These are phyloP conservation scores for Arabidopsis lyrata DNA, from an alignment of 441 rosid genomes.

Conservation along the genomic window DNA sequence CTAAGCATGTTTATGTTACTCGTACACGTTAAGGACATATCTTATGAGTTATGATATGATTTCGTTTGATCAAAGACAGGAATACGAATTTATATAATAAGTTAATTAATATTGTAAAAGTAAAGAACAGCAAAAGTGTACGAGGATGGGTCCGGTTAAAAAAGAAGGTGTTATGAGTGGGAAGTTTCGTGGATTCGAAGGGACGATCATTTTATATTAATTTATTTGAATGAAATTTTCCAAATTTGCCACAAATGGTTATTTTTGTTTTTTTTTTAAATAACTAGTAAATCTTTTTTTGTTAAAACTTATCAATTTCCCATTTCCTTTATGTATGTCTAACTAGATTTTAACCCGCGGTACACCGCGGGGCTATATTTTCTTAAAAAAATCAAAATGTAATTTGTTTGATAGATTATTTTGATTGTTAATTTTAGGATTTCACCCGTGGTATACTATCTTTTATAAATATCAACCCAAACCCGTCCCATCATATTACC, in stretches of 20 bases:
- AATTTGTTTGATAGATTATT: too few relatives aligned
- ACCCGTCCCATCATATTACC: too few relatives aligned
- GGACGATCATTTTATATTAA: constrained; percentile 39
- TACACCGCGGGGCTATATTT: too few relatives aligned
- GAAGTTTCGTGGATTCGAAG: constrained; percentile 46
- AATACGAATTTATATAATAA: not conserved
- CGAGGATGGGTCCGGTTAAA: constrained; percentile 42
- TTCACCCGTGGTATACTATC: too few relatives aligned
- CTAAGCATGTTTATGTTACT: constrained; percentile 15
- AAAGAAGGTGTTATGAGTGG: constrained; percentile 35
- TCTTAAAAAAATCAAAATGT: too few relatives aligned
- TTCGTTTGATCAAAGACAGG: constrained; percentile 36
- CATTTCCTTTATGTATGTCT: not conserved
- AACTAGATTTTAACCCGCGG: too few relatives aligned
- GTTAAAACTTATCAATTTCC: not conserved
- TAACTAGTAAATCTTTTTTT: not conserved
- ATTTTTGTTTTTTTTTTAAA: not conserved
- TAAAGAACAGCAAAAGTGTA: constrained; percentile 40
- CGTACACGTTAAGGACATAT: constrained; percentile 29
- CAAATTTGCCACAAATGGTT: not conserved
- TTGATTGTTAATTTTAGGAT: too few relatives aligned
- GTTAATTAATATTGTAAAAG: constrained; percentile 1
- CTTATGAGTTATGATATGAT: constrained; percentile 8
- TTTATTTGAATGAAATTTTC: not conserved
- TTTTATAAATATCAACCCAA: too few relatives aligned